Evolutionary conservation across 2,329 filamentous ascomycete genomes (phyloP).

Genomic region (Lasiodiplodia gonubiensis): DNA sequence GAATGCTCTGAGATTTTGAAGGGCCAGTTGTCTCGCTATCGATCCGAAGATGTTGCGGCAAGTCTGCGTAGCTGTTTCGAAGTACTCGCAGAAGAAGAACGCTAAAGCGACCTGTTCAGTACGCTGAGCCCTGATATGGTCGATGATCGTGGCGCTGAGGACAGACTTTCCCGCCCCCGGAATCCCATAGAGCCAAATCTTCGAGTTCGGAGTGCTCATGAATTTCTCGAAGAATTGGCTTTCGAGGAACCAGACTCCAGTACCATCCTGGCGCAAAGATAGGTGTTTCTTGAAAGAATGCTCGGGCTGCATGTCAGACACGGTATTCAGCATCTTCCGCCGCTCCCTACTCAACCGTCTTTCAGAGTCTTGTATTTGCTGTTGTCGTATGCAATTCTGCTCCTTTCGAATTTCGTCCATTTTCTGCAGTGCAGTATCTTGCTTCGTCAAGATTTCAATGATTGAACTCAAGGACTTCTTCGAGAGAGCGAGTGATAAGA

Average conservation of each 20-base stretch:
- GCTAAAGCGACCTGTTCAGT: not conserved
- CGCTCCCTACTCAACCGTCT: not conserved
- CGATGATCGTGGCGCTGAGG: not conserved
- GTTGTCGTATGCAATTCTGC: not conserved
- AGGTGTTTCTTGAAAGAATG: not conserved
- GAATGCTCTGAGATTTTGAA: not conserved
- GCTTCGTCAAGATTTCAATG: not conserved
- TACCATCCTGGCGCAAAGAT: not conserved
- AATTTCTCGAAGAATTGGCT: not conserved
- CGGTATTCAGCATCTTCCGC: not conserved
- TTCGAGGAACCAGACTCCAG: not conserved
- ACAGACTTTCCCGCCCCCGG: constrained; percentile 9
- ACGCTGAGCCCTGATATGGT: not conserved
- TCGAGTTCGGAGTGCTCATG: not conserved
- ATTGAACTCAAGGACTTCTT: not conserved
- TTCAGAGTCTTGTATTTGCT: not conserved
- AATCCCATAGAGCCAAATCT: not conserved
- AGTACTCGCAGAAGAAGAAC: constrained; percentile 17
- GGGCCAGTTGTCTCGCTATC: not conserved
- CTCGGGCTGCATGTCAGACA: not conserved
- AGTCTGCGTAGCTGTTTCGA: not conserved
- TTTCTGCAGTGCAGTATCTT: not conserved
- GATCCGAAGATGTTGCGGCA: not conserved
- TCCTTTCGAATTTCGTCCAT: not conserved
- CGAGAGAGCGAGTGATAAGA: not conserved